Conservation (phyloP, 116 monocot species). For the Dioscorea cayenensis region DNA sequence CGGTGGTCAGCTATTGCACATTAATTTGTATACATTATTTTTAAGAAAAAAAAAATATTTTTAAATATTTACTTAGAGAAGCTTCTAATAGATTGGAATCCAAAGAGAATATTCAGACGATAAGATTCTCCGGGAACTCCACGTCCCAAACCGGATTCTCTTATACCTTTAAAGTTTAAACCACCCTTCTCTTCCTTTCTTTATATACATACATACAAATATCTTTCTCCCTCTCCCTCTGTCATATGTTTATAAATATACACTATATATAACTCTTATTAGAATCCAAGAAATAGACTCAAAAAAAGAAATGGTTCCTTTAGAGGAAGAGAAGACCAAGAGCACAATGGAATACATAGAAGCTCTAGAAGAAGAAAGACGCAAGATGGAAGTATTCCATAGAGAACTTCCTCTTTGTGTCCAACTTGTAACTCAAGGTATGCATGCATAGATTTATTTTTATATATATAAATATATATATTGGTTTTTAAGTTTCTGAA, state of each 20-base stretch:
- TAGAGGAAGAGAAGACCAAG: slow-evolving; percentile 19
- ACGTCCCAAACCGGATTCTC: slow-evolving; percentile 37
- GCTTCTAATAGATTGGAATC: neutral
- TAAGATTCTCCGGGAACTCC: slow-evolving; percentile 17
- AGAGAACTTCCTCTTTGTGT: slow-evolving; percentile 75
- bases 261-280: neutral
- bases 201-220: neutral
- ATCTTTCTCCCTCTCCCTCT: neutral
- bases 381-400: slow-evolving; percentile 80
- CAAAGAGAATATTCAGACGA: neutral
- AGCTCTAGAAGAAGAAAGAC: slow-evolving; percentile 70
- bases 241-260: neutral
- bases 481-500: neutral
- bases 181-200: neutral
- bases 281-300: neutral
- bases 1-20: too few relatives aligned
- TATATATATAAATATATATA: neutral
- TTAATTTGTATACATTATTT: too few relatives aligned
- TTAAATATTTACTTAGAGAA: too few relatives aligned
- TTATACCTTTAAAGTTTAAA: too few relatives aligned
- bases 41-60: too few relatives aligned
- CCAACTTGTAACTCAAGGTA: slow-evolving; percentile 66
- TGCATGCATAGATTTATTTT: too few relatives aligned
- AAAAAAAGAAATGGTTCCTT: neutral
- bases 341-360: slow-evolving; percentile 33